A percentile compares a stretch with the other conserved stretches of the same genome.
phyloP scores from a whole-genome alignment of 495 filamentous ascomycete species.

The Tetracladium setigerum region DNA sequence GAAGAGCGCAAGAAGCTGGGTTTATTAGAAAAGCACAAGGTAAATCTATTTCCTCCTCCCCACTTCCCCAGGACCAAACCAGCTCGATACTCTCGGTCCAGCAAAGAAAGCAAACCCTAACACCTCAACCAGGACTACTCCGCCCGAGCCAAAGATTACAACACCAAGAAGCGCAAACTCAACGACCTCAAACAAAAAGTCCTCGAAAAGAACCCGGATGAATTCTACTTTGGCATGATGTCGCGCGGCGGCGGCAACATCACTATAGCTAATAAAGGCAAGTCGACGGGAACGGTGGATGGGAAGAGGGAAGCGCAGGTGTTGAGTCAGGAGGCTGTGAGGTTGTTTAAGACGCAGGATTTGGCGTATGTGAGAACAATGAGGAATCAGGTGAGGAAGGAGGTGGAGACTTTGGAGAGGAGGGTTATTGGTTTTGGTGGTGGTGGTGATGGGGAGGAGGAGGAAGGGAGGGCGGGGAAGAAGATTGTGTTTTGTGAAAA shows the following conservation, averaged over 20 bases:
- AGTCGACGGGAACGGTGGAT: conserved; percentile 40
- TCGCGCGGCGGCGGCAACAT: conserved; percentile 23
- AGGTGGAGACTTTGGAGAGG: conserved; percentile 35
- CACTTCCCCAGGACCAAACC: too few species aligned
- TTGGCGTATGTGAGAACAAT: conserved; percentile 71
- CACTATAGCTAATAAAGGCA: conserved; percentile 20
- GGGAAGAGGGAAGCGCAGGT: conserved; percentile 56
- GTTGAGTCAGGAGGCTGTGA: conserved; percentile 62
- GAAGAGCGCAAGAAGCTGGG: conserved; percentile 74
- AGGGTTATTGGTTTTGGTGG: conserved; percentile 24
- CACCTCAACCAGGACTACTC: conserved; percentile 66
- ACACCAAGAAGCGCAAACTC: conserved; percentile 72
- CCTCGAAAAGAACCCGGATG: conserved; percentile 84
- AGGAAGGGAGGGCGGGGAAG: conserved; percentile 6
- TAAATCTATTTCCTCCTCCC: conserved; percentile 32
- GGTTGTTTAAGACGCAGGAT: conserved; percentile 94
- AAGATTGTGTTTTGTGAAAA: conserved; percentile 20
- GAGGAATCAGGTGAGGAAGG: conserved; percentile 42
- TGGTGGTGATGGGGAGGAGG: too few species aligned
- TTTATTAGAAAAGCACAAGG: conserved; percentile 84
- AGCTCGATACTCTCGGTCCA: conserved; percentile 1
- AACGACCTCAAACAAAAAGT: conserved; percentile 75
- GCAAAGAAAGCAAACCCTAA: conserved; percentile 27
- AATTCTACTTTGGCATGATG: conserved; percentile 94
- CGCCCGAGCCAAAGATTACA: conserved; percentile 82